Conservation (phyloP, 495 filamentous ascomycete genomes). For the Penicillium ucsense region DNA sequence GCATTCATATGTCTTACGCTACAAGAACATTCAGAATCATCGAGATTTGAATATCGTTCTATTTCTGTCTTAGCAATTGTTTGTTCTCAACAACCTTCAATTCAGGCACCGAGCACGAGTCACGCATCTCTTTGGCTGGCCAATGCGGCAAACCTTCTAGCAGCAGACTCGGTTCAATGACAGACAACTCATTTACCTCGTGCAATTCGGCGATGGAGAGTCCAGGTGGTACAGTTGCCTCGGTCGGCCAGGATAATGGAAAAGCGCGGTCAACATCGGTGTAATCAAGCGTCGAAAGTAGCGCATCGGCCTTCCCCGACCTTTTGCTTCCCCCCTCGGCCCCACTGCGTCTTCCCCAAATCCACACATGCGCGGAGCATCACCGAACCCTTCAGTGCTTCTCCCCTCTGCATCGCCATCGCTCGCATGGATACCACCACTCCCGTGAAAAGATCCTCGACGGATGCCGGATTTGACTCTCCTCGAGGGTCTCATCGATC, state of each 20-base stretch:
- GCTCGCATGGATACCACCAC: slow-evolving; percentile 16
- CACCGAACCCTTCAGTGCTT: slow-evolving; percentile 17
- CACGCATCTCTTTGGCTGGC: too few relatives aligned
- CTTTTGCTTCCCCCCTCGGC: slow-evolving; percentile 3
- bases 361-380: slow-evolving; percentile 26
- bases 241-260: not conserved
- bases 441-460: slow-evolving; percentile 34
- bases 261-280: too few relatives aligned
- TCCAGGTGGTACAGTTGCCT: not conserved
- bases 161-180: too few relatives aligned
- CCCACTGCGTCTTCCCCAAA: slow-evolving; percentile 12
- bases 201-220: too few relatives aligned
- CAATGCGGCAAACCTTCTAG: too few relatives aligned
- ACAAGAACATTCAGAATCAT: too few relatives aligned
- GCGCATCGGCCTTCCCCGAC: slow-evolving; percentile 5
- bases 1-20: too few relatives aligned
- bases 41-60: too few relatives aligned
- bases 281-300: not conserved
- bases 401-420: not conserved
- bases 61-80: too few relatives aligned
- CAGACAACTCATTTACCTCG: too few relatives aligned
- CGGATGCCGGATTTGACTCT: slow-evolving; percentile 29
- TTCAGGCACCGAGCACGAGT: too few relatives aligned
- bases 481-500: slow-evolving; percentile 16
- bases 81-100: too few relatives aligned